phyloP scores from a whole-genome alignment of 192 early-diverging fungal genomes.

The Gamsiella multidivaricata region DNA sequence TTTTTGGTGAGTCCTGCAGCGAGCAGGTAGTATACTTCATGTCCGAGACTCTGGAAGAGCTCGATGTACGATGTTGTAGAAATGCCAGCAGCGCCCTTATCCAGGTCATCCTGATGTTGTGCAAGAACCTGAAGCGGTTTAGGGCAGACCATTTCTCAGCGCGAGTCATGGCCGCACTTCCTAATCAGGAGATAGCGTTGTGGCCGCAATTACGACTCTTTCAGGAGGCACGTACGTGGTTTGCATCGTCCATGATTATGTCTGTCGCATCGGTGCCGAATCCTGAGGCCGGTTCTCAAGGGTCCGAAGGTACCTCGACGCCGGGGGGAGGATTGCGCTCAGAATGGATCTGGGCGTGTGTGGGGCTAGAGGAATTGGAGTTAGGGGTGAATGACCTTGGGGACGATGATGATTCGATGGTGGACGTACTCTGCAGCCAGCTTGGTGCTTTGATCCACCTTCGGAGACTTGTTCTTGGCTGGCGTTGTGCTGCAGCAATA shows the following conservation, averaged over 20 bases:
- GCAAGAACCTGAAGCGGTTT: neutral
- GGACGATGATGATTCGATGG: neutral
- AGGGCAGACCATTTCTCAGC: neutral
- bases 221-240: too few species aligned
- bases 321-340: too few species aligned
- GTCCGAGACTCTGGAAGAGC: constrained; percentile 6
- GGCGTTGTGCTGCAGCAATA: neutral
- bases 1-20: neutral
- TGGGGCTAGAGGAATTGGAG: neutral
- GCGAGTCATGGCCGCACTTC: neutral
- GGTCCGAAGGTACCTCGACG: too few species aligned
- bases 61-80: constrained; percentile 1
- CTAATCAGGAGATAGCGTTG: neutral
- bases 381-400: neutral
- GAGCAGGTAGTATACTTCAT: neutral
- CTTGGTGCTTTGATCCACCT: neutral
- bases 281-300: too few species aligned
- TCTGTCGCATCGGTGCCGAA: too few species aligned
- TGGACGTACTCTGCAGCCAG: neutral
- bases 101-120: neutral
- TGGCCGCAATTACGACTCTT: too few species aligned
- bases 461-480: neutral
- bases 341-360: neutral
- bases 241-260: neutral
- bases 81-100: neutral